Base-by-base conservation (phyloP, 2,329 filamentous ascomycete species). In the Colletotrichum viniferum region DNA sequence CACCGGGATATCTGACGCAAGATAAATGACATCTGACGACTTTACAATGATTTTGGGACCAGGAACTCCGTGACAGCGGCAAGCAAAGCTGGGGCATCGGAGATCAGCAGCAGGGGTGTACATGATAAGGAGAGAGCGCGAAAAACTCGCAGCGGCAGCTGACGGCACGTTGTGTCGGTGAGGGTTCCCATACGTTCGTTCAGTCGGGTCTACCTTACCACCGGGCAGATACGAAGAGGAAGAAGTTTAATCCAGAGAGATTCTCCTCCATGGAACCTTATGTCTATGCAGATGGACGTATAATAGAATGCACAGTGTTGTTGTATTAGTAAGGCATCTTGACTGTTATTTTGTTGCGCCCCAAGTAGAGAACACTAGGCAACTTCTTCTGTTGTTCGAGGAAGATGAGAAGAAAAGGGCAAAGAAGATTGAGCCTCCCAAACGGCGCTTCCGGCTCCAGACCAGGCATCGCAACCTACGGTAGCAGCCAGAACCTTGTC, bases 401-500 rank as follows among this genome's bases (percentile, higher is more conserved):
- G n/a, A 12, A 52, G 43, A 10, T n/a, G 38, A n/a, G 38, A 48
- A 48, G 18, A 18, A 48, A n/a, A 24, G 32, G 18, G n/a, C 10
- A 12, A 12, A 63, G 66, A 55, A 68, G 32, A 18, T 67, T 63
- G 38, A 73, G 73, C 73, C 73, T 63, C 63, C 32, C 26, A 55
- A 52, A 60, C 69, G 63, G 69, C 58, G 38, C 69, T 28, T 67
- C 69, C 69, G 63, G 63, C 43, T 28, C 73, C 38, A 64, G 63
- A 38, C 38, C 36, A 60, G 68, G 55, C 32, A 18, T 61, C 38
- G 69, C 48, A 73, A 67, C n/a, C n/a, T n/a, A n/a, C n/a, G n/a
- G n/a, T n/a, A n/a, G 28, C 62, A 62, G 69, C 73, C 62, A 56
- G 56, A 55, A 67, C 73, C 73, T 56, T 72, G 73, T 36, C 26